Conservation (phyloP, 1,284 basidiomycete genomes). For the Sporisorium graminicola region DNA sequence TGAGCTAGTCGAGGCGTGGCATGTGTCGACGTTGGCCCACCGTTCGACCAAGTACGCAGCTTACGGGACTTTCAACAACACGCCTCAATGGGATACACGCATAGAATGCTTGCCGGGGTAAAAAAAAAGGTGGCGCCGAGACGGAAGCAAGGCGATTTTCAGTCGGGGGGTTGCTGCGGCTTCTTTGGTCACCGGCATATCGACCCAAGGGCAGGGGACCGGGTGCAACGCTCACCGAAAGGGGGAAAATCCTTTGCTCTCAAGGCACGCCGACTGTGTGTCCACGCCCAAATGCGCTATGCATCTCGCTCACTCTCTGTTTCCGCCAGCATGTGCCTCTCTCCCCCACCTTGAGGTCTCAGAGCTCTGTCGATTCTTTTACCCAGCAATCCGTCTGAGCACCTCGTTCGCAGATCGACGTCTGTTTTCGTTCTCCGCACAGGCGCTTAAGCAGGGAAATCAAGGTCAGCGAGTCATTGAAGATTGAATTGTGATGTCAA, state of each 20-base stretch:
- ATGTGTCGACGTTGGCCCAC: neutral
- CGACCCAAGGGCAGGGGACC: neutral
- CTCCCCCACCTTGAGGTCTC: slow-evolving; percentile 1
- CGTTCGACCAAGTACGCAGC: neutral
- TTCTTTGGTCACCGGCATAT: slow-evolving; percentile 14
- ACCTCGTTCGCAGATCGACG: slow-evolving; percentile 1
- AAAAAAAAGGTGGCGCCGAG: neutral
- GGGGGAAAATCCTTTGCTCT: neutral
- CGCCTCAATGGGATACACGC: neutral
- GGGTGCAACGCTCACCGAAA: neutral
- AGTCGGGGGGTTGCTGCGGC: neutral
- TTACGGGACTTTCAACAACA: neutral
- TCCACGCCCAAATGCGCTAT: neutral
- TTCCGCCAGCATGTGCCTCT: neutral
- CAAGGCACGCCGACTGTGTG: neutral
- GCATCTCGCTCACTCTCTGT: slow-evolving; percentile 1
- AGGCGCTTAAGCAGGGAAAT: slow-evolving; percentile 3
- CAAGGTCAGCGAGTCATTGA: neutral
- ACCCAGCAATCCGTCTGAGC: neutral
- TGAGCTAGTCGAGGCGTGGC: slow-evolving; percentile 5
- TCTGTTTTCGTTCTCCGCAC: neutral
- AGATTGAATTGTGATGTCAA: neutral
- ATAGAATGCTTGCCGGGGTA: neutral
- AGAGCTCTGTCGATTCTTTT: neutral
- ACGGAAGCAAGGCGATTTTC: neutral